A percentile compares a stretch with the other conserved stretches of the same genome.
Evolutionary conservation across 441 rosid genomes (phyloP).

Genomic region (Kokia cookei): DNA sequence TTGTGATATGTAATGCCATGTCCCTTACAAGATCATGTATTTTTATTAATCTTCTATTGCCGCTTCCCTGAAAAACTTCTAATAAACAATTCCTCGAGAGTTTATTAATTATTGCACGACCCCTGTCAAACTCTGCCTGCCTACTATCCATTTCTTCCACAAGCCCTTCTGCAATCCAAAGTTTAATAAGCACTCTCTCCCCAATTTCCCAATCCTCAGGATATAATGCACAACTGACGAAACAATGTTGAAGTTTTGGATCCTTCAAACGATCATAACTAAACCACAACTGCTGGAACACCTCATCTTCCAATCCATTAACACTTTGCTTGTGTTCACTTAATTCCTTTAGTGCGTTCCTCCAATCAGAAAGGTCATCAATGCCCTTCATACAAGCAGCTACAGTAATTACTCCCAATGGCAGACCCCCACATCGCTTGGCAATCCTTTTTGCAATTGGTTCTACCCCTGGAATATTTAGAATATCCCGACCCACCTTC

Average conservation of each 20-base stretch:
- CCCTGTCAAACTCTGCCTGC: neutral
- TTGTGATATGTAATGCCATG: neutral
- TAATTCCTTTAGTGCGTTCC: constrained; percentile 1
- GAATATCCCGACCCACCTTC: constrained; percentile 9
- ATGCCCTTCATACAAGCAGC: constrained; percentile 27
- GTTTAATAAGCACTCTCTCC: neutral
- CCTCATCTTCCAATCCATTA: too few relatives aligned
- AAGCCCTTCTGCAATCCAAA: constrained; percentile 5
- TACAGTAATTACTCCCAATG: constrained; percentile 33
- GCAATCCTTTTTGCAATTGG: too few relatives aligned
- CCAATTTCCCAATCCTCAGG: neutral
- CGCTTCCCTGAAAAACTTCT: neutral
- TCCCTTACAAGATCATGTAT: neutral
- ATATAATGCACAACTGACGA: neutral
- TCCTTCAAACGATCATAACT: neutral
- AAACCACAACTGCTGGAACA: neutral
- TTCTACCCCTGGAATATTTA: neutral
- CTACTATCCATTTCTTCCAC: neutral
- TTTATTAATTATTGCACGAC: neutral
- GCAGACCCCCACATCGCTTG: constrained; percentile 5
- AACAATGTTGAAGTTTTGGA: neutral
- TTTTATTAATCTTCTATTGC: too few relatives aligned
- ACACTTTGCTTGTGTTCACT: too few relatives aligned
- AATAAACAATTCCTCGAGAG: constrained; percentile 6
- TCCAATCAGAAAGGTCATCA: neutral